Evolutionary conservation across 2,329 filamentous ascomycete genomes (phyloP), one percentile per base, ranked within the genome.

Genomic region (Claviceps arundinis): DNA sequence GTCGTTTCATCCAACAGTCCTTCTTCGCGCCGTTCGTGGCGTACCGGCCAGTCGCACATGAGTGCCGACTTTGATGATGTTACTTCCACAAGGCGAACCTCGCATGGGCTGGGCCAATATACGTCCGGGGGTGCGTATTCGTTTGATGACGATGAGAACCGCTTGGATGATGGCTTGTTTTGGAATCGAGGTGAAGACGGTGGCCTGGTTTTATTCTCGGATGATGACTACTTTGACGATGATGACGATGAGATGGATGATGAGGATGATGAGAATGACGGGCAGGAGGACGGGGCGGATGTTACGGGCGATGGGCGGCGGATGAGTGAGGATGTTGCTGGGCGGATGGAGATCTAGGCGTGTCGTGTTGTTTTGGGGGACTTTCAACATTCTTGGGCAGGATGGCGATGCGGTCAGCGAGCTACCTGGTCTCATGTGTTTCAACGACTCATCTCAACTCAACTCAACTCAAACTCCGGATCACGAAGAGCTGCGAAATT

Each of bases 91-190:
- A 96, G 96, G 72, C 84, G 90, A 47, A 88, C 89, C 14, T 80
- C 78, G 55, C 96, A 88, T 68, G 96, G 90, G 91, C 77, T 96
- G 3, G 89, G 89, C 43, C 82, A 88, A 55, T 75, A 72, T 50
- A 69, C 76, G 50, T 76, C 73, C 5, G 71, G 74, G 59, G 64
- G 74, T 37, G 64, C 78, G 4, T 66, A 67, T 3, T 67, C 65
- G 4, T 70, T 73, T 24, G 67, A 69, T 19, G 67, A 68, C 2
- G 75, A 80, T 16, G 75, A 78, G 44, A 72, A 71, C 47, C 63
- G 68, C 5, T 68, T 72, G 45, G 70, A 74, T 53, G 76, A 80
- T 50, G 73, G 73, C 13, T 65, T 78, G 48, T 67, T 73, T 50
- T 82, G 77, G 74, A 79, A 81, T 53, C 73, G 77, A 2, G 77